Percentiles rank a stretch among this genome's conserved stretches.
phyloP scores from a whole-genome alignment of 2,329 filamentous ascomycete genomes.

The Blastomyces silverae region DNA sequence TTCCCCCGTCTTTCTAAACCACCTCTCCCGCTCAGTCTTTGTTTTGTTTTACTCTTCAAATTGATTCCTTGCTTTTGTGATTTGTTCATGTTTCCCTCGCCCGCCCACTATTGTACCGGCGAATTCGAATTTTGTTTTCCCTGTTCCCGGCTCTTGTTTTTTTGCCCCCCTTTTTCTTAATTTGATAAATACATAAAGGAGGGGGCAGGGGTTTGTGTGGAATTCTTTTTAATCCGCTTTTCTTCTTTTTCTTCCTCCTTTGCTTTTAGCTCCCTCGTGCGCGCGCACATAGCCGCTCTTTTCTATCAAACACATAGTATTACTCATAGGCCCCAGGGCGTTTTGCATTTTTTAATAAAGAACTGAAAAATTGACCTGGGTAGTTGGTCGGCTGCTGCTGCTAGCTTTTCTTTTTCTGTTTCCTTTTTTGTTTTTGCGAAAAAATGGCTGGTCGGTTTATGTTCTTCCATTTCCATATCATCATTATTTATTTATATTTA shows the following conservation, averaged over 20 bases:
- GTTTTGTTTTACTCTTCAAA: neutral
- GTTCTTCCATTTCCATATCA: neutral
- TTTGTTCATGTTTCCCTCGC: neutral
- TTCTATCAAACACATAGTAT: neutral
- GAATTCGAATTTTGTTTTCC: neutral
- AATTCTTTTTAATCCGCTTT: neutral
- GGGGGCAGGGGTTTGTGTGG: neutral
- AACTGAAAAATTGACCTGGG: neutral
- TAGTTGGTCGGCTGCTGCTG: neutral
- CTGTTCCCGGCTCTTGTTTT: neutral
- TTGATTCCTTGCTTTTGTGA: neutral
- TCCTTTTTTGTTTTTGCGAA: neutral
- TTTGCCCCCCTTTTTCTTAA: constrained; percentile 1
- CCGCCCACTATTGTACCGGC: neutral
- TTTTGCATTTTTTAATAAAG: neutral
- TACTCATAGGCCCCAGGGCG: neutral
- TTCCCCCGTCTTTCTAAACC: neutral
- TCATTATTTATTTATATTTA: neutral
- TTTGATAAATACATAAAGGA: neutral
- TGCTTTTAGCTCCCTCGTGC: neutral
- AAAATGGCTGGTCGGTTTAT: neutral
- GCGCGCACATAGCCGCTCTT: neutral
- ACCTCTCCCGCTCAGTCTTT: neutral
- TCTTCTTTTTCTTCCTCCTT: neutral
- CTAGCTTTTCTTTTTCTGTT: neutral